These are phyloP conservation scores for Cladosporium colombiae DNA, from an alignment of 2,329 filamentous ascomycete species.

Conservation along the genomic window DNA sequence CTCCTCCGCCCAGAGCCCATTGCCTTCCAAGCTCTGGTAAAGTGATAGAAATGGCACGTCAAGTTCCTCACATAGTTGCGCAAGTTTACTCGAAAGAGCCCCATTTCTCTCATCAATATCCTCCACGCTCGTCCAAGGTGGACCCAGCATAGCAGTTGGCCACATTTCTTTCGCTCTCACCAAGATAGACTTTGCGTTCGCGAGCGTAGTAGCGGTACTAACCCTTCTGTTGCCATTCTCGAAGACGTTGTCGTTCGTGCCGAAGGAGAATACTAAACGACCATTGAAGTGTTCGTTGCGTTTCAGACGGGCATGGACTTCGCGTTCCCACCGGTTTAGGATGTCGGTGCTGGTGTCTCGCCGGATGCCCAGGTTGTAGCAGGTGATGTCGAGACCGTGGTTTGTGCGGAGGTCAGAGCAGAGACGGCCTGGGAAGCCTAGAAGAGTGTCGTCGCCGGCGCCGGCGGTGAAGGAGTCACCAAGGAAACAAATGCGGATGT, in stretches of 20 bases:
- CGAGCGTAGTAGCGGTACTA: neutral
- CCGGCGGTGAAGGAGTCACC: constrained; percentile 28
- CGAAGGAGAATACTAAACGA: neutral
- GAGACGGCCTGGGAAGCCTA: neutral
- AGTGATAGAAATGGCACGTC: neutral
- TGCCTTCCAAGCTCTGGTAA: neutral
- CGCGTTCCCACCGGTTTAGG: neutral
- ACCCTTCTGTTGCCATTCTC: neutral
- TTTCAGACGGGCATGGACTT: neutral
- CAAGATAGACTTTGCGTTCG: neutral
- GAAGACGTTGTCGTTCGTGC: neutral
- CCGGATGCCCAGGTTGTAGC: neutral
- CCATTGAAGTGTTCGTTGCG: neutral
- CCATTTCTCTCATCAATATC: neutral
- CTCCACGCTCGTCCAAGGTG: neutral
- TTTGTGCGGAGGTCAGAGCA: neutral
- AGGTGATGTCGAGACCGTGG: neutral
- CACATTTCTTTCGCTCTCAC: neutral
- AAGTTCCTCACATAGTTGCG: neutral
- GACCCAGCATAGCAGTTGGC: neutral
- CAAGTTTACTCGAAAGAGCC: neutral
- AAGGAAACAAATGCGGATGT: constrained; percentile 39
- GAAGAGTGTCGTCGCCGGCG: neutral
- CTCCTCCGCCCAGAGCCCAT: neutral
- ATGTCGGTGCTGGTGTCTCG: neutral